Base-by-base conservation (phyloP, 169 alveolate species). In the Babesia divergens region DNA sequence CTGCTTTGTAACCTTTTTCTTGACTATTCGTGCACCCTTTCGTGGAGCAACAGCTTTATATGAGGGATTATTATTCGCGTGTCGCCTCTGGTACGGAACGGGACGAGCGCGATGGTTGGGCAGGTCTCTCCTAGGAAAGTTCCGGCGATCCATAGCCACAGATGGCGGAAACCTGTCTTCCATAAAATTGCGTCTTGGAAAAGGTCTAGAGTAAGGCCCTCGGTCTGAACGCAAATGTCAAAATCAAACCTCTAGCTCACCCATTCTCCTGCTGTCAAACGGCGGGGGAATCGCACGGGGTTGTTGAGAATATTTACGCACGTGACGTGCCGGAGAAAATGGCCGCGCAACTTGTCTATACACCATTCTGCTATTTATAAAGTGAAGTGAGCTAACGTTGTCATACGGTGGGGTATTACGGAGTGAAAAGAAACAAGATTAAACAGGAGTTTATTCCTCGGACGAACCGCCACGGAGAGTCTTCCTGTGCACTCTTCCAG, bases 401-500 rank as follows among this genome's bases (percentile, higher is more conserved):
- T 5, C 59, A 16, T 62, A 62, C 47, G 72, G 72, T 56, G 72
- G 58, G n/a, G 34, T n/a, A 22, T 20, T 2, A 13, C 6, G 26
- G 34, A 6, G 8, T 29, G 11, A 28, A 20, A 56, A 11, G 59
- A 16, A 46, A 35, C 29, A 62, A 49, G 14, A 20, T 62, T 62
- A 1, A 44, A 62, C 20, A 62, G 6, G 26, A 28, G 59, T 52
- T 11, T 64, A 52, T 49, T 68, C 69, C 56, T 71, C 75, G 0
- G 74, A 51, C 24, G 81, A 47, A 6, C 67, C 54, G 50, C 66
- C 89, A 44, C 89, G 84, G 38, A 92, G 56, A 46, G 95, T 90
- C 92, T 94, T 92, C 83, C 98, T 94, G 95, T 94, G 91, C 52
- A 94, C 98, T 76, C 99, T 94, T 29, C 99, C 99, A 29, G 97